These are phyloP conservation scores for Saccharomycopsis schoenii DNA, from an alignment of 805 yeast species.

Conservation along the genomic window DNA sequence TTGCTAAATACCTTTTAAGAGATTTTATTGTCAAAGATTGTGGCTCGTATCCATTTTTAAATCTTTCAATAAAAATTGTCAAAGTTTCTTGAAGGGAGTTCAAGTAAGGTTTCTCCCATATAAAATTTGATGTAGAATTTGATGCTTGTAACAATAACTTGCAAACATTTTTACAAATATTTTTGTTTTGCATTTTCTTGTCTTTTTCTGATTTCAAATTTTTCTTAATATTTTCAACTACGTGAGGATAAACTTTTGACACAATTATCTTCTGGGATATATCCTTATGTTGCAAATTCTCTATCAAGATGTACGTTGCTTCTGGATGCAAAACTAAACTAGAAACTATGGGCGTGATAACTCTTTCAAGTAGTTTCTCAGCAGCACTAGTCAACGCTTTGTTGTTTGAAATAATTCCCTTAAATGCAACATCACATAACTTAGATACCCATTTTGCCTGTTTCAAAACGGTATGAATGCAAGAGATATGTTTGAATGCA, in stretches of 20 bases:
- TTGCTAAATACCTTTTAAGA: constrained; percentile 25
- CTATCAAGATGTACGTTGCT: constrained; percentile 12
- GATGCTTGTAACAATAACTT: constrained; percentile 19
- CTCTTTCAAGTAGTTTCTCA: not conserved
- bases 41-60: constrained; percentile 10
- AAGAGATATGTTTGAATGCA: constrained; percentile 25
- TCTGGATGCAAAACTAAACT: constrained; percentile 5
- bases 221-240: constrained; percentile 4
- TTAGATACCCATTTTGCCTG: constrained; percentile 26
- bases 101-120: constrained; percentile 16
- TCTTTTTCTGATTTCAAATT: constrained; percentile 20
- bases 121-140: constrained; percentile 9
- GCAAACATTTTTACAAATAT: constrained; percentile 18
- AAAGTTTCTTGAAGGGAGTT: constrained; percentile 23
- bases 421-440: constrained; percentile 29
- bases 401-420: constrained; percentile 18
- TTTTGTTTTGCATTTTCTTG: constrained; percentile 24
- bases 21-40: constrained; percentile 13
- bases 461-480: constrained; percentile 26
- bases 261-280: constrained; percentile 9
- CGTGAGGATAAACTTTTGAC: constrained; percentile 14
- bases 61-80: constrained; percentile 27
- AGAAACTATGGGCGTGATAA: constrained; percentile 6
- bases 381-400: not conserved
- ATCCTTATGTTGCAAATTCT: constrained; percentile 9